Conservation (phyloP, 768 basidiomycete genomes). For the Tulasnella calospora region DNA sequence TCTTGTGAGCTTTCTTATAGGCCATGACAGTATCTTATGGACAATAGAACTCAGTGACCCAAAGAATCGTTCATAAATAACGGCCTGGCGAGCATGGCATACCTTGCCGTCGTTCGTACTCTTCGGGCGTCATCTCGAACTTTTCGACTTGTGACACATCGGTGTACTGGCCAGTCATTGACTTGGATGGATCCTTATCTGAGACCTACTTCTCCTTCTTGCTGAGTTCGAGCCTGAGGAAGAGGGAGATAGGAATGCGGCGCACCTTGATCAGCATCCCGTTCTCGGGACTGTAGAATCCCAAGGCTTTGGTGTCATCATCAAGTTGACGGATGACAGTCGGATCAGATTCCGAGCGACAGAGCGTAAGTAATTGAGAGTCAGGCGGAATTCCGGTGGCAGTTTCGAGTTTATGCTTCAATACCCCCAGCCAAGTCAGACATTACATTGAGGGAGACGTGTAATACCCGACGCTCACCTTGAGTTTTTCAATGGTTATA, state of each 20-base stretch:
- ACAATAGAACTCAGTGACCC: background rate
- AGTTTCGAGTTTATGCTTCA: slow-evolving; percentile 72
- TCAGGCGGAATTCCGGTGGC: slow-evolving; percentile 83
- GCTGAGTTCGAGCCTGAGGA: background rate
- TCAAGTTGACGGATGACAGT: slow-evolving; percentile 50
- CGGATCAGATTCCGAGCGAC: slow-evolving; percentile 52
- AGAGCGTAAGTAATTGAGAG: slow-evolving; percentile 65
- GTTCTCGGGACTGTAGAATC: slow-evolving; percentile 67
- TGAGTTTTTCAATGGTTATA: slow-evolving; percentile 70
- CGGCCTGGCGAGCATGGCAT: slow-evolving; percentile 11
- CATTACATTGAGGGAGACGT: background rate
- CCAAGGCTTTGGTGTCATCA: slow-evolving; percentile 64
- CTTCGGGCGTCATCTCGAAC: slow-evolving; percentile 78
- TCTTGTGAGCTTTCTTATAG: slow-evolving; percentile 79
- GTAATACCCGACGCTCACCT: slow-evolving; percentile 47
- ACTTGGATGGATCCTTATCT: slow-evolving; percentile 73
- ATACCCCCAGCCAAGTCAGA: slow-evolving; percentile 10
- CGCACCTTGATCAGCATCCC: slow-evolving; percentile 78
- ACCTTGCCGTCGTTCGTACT: slow-evolving; percentile 81
- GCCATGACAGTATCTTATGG: slow-evolving; percentile 76
- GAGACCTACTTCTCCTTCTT: slow-evolving; percentile 46
- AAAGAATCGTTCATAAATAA: background rate
- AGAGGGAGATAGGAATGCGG: background rate
- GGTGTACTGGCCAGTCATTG: slow-evolving; percentile 71
- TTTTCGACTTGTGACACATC: slow-evolving; percentile 87